Base-by-base conservation (phyloP, 2,329 filamentous ascomycete species). In the Curvularia sp. region DNA sequence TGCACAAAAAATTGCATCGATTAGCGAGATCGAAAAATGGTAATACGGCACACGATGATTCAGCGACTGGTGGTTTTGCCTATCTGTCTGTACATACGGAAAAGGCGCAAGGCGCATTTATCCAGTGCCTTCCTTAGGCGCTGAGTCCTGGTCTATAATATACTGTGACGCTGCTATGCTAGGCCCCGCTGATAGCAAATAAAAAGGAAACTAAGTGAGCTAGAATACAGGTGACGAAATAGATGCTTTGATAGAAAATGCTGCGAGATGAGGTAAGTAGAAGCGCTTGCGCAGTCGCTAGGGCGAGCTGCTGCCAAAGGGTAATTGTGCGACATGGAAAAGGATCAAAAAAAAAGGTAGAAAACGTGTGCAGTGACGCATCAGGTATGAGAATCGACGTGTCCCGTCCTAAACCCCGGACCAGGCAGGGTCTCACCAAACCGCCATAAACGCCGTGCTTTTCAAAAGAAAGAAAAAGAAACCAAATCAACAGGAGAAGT, bases 391-490 rank as follows among this genome's bases (percentile, higher is more conserved):
- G 31, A 38, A 42, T 44, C 42, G 49, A 35, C 31, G 49, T 53
- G 44, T 55, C 47, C 57, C 35, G 26, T 56, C 44, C 28, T 43
- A 49, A 41, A 52, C 51, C 53, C 47, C 28, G 43, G 31, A 42
- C 22, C 52, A 50, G 49, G 51, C 28, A 44, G 38, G 30, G 48
- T 33, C 28, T 44, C 49, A 47, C 20, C 42, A 53, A 50, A 35
- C 49, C 46, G 39, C 43, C 30, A 42, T 38, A 26, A 66, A 71
- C 67, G 62, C 66, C 69, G 55, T 67, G 64, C 65, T 68, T 69
- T 64, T 65, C 55, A 57, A 54, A 58, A 35, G 33, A 35, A 35
- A n/a, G 6, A 50, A 20, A 55, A 55, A 55, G 55, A 55, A 58
- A 55, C 22, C 18, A 42, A 39, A 56, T 53, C 33, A 60, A 60